Base-by-base conservation (phyloP, 2,329 filamentous ascomycete species). In the Aspergillus sp. region DNA sequence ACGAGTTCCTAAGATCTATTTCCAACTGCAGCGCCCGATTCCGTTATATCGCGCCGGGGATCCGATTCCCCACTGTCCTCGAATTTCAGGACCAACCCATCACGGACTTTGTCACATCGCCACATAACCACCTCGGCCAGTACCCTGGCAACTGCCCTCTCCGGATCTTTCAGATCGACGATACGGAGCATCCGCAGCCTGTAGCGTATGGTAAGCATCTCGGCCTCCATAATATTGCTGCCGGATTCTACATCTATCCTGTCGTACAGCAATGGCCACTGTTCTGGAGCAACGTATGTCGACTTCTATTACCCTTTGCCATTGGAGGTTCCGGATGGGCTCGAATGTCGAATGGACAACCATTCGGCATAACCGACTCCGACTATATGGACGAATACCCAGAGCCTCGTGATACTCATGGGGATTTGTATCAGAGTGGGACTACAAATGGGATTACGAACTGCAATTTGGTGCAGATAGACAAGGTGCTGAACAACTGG, bases 401-500 rank as follows among this genome's bases (percentile, higher is more conserved):
- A 50, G 18, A 49, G 55, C 55, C 55, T 57, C 49, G 24, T 36
- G 49, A 53, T 57, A 9, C 12, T n/a, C 6, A 49, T 53, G 43
- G 49, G 43, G 30, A 38, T 12, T 49, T 62, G 26, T 64, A 64
- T 48, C 62, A 61, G 30, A 44, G 15, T 49, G 43, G 55, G 36
- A 38, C 34, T 24, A 36, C 38, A 26, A 53, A 53, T 47, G 55
- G 55, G 24, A 53, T 57, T 49, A 53, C 55, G 5, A 55, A 55
- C 43, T 34, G 4, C 15, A 20, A 30, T 58, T 41, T 20, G 42
- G 55, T 56, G 17, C 60, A 61, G 54, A 56, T 67, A 49, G 63
- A 57, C 26, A 64, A 61, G 43, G 76, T 70, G 12, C 57, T 71
- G 39, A 52, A 61, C 12, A 60, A 58, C 22, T 71, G 68, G 68